Evolutionary conservation across 1,284 basidiomycete genomes (phyloP).

Genomic region (Ustilago curta): DNA sequence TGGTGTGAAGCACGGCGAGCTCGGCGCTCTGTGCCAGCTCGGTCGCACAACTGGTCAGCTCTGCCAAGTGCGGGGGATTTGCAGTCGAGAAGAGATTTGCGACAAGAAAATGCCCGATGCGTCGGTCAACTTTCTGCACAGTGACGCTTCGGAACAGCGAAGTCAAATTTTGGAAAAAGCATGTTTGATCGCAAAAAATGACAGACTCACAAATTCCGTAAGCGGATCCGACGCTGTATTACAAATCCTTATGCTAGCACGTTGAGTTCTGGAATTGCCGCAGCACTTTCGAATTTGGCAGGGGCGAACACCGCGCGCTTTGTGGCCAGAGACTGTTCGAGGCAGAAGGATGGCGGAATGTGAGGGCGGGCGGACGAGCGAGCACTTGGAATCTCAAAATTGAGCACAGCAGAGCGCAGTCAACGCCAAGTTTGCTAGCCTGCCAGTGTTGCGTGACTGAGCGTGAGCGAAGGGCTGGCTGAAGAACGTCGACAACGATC

Average conservation of each 20-base stretch:
- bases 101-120: slow-evolving; percentile 13
- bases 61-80: slow-evolving; percentile 19
- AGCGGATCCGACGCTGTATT: slow-evolving; percentile 12
- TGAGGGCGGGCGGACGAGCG: too few relatives aligned
- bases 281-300: slow-evolving; percentile 22
- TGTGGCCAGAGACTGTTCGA: not conserved
- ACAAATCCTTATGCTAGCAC: slow-evolving; percentile 19
- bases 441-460: not conserved
- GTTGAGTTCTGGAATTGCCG: slow-evolving; percentile 39
- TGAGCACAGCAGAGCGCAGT: slow-evolving; percentile 9
- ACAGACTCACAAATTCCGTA: not conserved
- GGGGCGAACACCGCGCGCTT: not conserved
- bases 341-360: too few relatives aligned
- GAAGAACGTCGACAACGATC: slow-evolving; percentile 38
- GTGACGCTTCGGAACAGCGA: not conserved
- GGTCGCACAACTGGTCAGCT: not conserved
- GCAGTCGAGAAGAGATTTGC: slow-evolving; percentile 9
- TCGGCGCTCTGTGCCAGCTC: too few relatives aligned
- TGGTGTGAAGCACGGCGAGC: not conserved
- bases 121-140: too few relatives aligned
- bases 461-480: slow-evolving; percentile 6
- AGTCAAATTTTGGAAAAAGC: not conserved
- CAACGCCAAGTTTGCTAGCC: too few relatives aligned
- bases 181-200: not conserved
- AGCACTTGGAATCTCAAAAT: not conserved